Evolutionary conservation across 2,329 filamentous ascomycete genomes (phyloP), one percentile per base, ranked within the genome.

Genomic region (Claviceps maximensis): DNA sequence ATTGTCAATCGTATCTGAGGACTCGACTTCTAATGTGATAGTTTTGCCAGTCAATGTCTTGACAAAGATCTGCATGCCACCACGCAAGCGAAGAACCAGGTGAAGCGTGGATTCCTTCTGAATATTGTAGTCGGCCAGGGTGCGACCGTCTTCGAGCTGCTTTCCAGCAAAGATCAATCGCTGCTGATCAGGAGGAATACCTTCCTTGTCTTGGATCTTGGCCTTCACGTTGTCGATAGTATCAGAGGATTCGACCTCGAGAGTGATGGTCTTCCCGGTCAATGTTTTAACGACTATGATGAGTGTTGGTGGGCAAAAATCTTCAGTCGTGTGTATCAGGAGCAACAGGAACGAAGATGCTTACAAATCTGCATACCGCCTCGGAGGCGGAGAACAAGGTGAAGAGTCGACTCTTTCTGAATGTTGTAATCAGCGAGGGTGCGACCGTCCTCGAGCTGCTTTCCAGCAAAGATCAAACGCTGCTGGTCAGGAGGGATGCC

Each of bases 171-270:
- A 96, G 67, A 95, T 96, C 59, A 96, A 71, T 62, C 89, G 90
- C 75, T 96, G 90, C 71, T 96, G 90, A 66, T 95, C 90, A 9
- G 90, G 90, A 44, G 90, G 90, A 51, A 96, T 96, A 27, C 90
- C 90, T 72, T 96, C 90, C 81, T 96, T 96, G 66, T 96, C 90
- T 71, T 96, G 90, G 45, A 96, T 96, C 80, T 96, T 96, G 50
- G 79, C 83, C 82, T 96, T 96, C 41, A 96, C 90, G 57, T 95
- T 95, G 76, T 95, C 89, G 71, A 95, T 95, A 42, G 89, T 95
- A 63, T 95, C 89, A 1, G 82, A 87, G 0, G 85, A 89, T 69
- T 94, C 88, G 1, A 94, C 88, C 73, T 94, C 89, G 2, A 94
- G 77, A 7, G 89, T 95, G 67, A 95, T 95, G 51, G 89, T 95